Evolutionary conservation across 2,329 filamentous ascomycete genomes (phyloP), one percentile per base, ranked within the genome.

Genomic region (Parafenestella ontariensis): DNA sequence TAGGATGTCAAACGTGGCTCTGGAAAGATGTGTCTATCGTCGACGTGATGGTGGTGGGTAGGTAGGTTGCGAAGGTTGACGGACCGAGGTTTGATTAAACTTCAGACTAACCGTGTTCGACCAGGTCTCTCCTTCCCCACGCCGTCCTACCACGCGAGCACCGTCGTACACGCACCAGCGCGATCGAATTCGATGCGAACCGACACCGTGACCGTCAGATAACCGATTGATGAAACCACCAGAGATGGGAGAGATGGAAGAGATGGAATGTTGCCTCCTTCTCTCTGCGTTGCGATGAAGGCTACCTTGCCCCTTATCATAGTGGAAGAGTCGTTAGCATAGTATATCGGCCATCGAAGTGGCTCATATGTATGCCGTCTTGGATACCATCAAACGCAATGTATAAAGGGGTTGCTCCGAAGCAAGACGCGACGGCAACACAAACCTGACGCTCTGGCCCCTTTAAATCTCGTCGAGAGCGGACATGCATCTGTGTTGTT

Each of bases 31-130:
- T 15, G 31, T 8, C 13, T 17, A 5, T 34, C 31, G 6, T 28
- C 23, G 37, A 11, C 18, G 17, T 41, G 11, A 41, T 31, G 44
- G 17, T 44, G 36, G 36, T 31, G 28, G 4, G 28, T 31, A 4
- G n/a, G n/a, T n/a, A n/a, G n/a, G 31, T 34, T 34, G 31, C 4
- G 31, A 34, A 34, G 31, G 4, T 8, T 17, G 31, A 34, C 13
- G 31, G 15, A n/a, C 31, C 31, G 31, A 34, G 31, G 31, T 53
- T 46, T 31, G 40, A 45, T 33, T 49, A 53, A 33, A 49, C 36
- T 53, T 53, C 39, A 47, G 51, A 26, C 49, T 52, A 53, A 48
- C 37, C 39, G 20, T 23, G n/a, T n/a, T 41, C 39, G 39, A 33
- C 39, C 31, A 34, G 36, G 37, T 13, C n/a, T 7, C 26, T 13